phyloP scores from a whole-genome alignment of 306 rosid genomes.

The Rosa persica region DNA sequence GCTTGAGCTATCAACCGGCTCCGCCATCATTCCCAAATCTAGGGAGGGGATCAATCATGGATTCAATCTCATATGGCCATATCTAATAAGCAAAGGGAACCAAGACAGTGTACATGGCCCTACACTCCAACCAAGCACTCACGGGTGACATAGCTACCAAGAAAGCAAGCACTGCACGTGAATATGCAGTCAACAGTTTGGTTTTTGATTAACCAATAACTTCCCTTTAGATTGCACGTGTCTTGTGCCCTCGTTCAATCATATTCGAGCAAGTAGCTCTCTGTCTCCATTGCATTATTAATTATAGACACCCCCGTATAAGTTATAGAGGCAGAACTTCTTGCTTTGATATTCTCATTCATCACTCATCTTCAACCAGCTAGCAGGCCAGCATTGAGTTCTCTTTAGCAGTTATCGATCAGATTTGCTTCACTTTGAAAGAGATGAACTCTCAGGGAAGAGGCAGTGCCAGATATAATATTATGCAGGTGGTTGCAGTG shows the following conservation, averaged over 20 bases:
- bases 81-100: too few species aligned
- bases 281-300: not conserved
- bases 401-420: not conserved
- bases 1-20: too few species aligned
- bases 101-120: not conserved
- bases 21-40: too few species aligned
- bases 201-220: not conserved
- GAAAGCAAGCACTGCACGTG: not conserved
- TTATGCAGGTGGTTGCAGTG: constrained; percentile 19
- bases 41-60: too few species aligned
- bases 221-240: not conserved
- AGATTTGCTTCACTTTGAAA: not conserved
- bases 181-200: not conserved
- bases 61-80: too few species aligned
- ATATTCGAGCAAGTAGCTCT: not conserved
- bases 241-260: not conserved
- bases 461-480: constrained; percentile 44
- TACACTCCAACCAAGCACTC: not conserved
- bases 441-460: constrained; percentile 48
- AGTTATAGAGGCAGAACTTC: not conserved
- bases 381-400: not conserved
- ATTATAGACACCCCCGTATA: not conserved
- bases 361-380: not conserved
- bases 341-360: not conserved
- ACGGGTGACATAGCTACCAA: not conserved